Percentiles rank a stretch among this genome's conserved stretches.
Evolutionary conservation across 1,139 yeast species (phyloP).

Genomic region (Pichia sp.): DNA sequence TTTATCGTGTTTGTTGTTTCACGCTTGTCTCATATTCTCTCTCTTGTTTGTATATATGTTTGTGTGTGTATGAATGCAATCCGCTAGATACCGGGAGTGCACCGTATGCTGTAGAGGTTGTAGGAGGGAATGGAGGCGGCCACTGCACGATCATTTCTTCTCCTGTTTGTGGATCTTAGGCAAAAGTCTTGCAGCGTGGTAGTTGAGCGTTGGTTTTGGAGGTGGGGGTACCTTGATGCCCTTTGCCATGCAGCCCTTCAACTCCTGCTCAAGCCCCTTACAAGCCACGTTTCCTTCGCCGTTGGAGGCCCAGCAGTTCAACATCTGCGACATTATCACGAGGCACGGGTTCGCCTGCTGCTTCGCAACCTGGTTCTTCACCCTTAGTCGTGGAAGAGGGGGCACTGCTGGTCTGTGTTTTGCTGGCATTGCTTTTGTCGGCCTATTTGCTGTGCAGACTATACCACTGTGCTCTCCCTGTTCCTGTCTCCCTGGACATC

Average conservation of each 20-base stretch:
- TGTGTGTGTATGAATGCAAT: too few relatives aligned
- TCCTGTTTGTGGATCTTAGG: conserved; percentile 51
- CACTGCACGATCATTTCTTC: conserved; percentile 5
- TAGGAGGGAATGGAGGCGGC: neutral
- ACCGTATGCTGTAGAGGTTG: too few relatives aligned
- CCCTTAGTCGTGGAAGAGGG: conserved; percentile 70
- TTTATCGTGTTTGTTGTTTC: too few relatives aligned
- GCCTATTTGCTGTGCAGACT: too few relatives aligned
- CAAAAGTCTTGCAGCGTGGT: conserved; percentile 78
- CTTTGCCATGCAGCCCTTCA: conserved; percentile 52
- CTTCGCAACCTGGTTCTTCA: conserved; percentile 59
- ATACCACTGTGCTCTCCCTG: too few relatives aligned
- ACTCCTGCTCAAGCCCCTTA: conserved; percentile 53
- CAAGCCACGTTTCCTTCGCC: conserved; percentile 78
- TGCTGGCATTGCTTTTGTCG: conserved; percentile 14
- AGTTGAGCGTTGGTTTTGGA: conserved; percentile 60
- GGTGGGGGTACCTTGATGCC: conserved; percentile 40
- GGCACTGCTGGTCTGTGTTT: conserved; percentile 43
- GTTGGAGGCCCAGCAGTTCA: conserved; percentile 96
- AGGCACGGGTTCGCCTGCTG: conserved; percentile 65
- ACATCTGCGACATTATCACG: conserved; percentile 76
- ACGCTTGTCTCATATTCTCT: too few relatives aligned
- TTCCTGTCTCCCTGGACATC: too few relatives aligned
- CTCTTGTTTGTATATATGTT: too few relatives aligned
- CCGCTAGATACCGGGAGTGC: too few relatives aligned